These are phyloP conservation scores for Dissophora ornata DNA, from an alignment of 192 early-diverging fungal species.

Conservation along the genomic window DNA sequence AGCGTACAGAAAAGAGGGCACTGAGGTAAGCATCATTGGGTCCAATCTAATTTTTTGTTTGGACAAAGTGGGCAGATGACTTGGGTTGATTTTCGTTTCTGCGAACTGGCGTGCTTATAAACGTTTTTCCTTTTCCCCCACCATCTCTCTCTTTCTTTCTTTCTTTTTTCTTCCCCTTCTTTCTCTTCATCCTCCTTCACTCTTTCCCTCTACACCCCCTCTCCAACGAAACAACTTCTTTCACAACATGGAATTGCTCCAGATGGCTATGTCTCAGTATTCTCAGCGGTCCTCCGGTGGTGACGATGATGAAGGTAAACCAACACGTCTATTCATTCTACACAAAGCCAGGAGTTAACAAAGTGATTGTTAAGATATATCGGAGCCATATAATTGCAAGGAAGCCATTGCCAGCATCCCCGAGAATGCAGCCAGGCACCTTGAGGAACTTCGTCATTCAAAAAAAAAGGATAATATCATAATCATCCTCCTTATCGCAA, in stretches of 20 bases:
- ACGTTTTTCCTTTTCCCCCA: constrained; percentile 1
- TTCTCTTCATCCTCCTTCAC: neutral
- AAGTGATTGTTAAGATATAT: too few relatives aligned
- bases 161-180: constrained; percentile 1
- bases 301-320: constrained; percentile 13
- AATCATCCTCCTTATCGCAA: too few relatives aligned
- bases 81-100: constrained; percentile 1
- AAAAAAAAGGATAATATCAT: too few relatives aligned
- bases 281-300: neutral
- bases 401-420: neutral
- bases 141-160: neutral
- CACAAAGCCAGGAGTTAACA: too few relatives aligned
- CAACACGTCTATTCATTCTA: too few relatives aligned
- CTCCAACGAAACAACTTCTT: neutral
- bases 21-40: too few relatives aligned
- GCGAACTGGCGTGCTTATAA: neutral
- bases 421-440: too few relatives aligned
- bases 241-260: constrained; percentile 22
- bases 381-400: neutral
- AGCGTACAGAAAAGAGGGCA: too few relatives aligned
- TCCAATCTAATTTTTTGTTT: neutral
- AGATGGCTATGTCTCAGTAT: neutral
- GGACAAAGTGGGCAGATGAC: neutral
- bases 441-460: too few relatives aligned
- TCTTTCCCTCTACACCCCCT: neutral